These are phyloP conservation scores for Echeveria elegans DNA, from an alignment of 164 flowering plant species.

Conservation along the genomic window DNA sequence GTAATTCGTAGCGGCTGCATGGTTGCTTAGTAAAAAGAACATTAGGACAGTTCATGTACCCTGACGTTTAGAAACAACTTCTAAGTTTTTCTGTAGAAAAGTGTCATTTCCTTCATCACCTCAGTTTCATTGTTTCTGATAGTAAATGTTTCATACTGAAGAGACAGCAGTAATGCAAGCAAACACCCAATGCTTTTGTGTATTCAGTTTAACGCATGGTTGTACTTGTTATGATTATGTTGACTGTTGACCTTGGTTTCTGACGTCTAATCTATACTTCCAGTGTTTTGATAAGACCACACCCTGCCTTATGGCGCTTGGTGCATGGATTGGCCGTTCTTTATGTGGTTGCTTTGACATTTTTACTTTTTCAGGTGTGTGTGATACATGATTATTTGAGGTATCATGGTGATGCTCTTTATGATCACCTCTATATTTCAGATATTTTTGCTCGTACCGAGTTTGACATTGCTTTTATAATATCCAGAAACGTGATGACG, in stretches of 20 bases:
- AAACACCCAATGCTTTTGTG: no score
- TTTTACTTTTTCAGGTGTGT: conserved; percentile 94
- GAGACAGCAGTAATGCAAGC: no score
- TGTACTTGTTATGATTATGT: no score
- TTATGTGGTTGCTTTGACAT: conserved; percentile 89
- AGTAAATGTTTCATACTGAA: no score
- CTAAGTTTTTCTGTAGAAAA: no score
- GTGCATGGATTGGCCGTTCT: conserved; percentile 98
- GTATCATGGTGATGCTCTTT: no score
- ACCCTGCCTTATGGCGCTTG: conserved; percentile 97
- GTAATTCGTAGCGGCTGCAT: no score
- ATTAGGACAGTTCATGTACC: conserved; percentile 86
- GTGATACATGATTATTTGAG: background rate
- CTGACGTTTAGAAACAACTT: no score
- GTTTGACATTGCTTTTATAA: background rate
- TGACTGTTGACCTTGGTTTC: background rate
- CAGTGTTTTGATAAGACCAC: conserved; percentile 93
- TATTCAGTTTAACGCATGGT: no score
- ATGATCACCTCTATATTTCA: background rate
- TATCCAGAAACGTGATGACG: conserved; percentile 91
- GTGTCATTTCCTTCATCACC: no score
- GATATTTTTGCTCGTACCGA: no score
- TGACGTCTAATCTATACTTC: background rate
- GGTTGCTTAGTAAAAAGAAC: conserved; percentile 93
- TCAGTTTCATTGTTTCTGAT: no score